phyloP scores from a whole-genome alignment of 2,329 filamentous ascomycete genomes.

The Chaetomium olivaceum region DNA sequence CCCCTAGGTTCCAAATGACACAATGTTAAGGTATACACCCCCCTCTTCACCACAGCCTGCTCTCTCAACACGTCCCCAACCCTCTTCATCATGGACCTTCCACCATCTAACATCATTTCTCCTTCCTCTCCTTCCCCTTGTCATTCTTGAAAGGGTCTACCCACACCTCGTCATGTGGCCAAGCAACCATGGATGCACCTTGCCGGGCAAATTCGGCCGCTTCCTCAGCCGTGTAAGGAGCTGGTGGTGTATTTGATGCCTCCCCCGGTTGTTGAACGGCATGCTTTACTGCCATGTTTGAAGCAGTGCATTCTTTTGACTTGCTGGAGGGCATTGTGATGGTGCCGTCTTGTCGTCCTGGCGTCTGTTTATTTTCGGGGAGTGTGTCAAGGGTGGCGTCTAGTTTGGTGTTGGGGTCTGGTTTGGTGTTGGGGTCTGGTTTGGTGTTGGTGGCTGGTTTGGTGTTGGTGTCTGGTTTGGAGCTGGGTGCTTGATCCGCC shows the following conservation, averaged over 20 bases:
- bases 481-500: neutral
- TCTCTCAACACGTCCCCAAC: neutral
- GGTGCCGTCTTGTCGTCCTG: neutral
- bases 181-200: constrained; percentile 16
- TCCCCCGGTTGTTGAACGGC: neutral
- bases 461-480: neutral
- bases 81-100: neutral
- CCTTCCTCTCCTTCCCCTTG: neutral
- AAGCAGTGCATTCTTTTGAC: neutral
- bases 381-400: neutral
- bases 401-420: neutral
- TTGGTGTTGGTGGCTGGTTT: neutral
- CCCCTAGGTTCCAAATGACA: neutral
- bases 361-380: neutral
- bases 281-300: neutral
- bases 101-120: too few relatives aligned
- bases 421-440: neutral
- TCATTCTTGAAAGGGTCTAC: constrained; percentile 1
- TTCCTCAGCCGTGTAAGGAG: constrained; percentile 14
- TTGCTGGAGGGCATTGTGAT: neutral
- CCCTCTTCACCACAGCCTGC: neutral
- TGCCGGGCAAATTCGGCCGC: constrained; percentile 4
- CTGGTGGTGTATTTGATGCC: neutral
- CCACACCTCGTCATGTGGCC: constrained; percentile 17
- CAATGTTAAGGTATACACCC: neutral